Evolutionary conservation across 2,329 filamentous ascomycete species (phyloP), one percentile per base, ranked within the genome.

Genomic region (Paracoccidioides brasiliensis): DNA sequence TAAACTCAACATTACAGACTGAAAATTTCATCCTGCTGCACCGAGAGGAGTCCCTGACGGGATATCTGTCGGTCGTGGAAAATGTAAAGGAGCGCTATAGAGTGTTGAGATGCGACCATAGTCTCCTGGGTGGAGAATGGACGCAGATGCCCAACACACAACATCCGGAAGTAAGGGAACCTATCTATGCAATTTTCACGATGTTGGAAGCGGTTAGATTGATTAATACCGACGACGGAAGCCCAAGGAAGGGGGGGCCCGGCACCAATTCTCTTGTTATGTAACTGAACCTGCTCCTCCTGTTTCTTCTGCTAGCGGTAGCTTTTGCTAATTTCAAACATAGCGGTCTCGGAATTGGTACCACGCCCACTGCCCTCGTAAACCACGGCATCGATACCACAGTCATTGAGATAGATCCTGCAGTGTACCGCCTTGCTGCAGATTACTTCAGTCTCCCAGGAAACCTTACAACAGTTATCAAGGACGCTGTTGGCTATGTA

Each of bases 121-220:
- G 90, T 64, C 77, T 98, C 37, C 78, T 98, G 1, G 93, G 93
- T 43, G 93, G 93, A 40, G 87, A 96, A 70, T 98, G 91, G 91
- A 79, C 85, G 10, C 76, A 76, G 43, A 62, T 74, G 72, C 61
- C 66, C 22, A 60, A 70, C 64, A 70, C 84, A 67, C 57, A 76
- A 72, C 52, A 73, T 66, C 79, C 77, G 1, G 69, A 78, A 46
- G 74, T 89, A 15, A 80, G 82, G 9, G 93, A 98, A 70, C 89
- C 91, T 0, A 88, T 98, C 55, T 98, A 97, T 67, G 85, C 88
- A 8, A 86, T 97, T n/a, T 98, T 98, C 68, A 85, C 88, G 32
- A 94, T 95, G 79, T 80, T 98, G 1, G 93, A 98, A 69, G 89
- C 91, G 3, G 85, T 97, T 5, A 81, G 93, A 28, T 78, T 98